A percentile compares a stretch with the other conserved stretches of the same genome.
Evolutionary conservation across 345 rosid genomes (phyloP).

Genomic region (Eucalyptus marginata): DNA sequence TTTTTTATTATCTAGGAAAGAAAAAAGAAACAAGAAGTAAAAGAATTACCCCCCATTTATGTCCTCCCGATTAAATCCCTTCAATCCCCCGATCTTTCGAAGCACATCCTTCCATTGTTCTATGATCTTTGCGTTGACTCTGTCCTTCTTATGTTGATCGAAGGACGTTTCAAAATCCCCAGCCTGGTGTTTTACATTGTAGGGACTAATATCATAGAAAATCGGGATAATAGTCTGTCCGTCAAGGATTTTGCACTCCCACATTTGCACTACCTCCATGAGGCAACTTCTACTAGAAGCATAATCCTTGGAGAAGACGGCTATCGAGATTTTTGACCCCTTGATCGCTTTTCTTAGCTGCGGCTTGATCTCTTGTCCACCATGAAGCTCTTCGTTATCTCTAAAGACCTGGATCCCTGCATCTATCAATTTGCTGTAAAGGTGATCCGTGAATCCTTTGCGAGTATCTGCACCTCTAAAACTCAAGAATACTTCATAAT

Average conservation of each 20-base stretch:
- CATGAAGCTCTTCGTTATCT: accelerated
- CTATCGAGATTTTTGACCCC: not conserved
- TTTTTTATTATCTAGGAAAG: accelerated
- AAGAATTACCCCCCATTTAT: not conserved
- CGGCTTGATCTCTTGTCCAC: accelerated
- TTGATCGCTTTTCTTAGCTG: not conserved
- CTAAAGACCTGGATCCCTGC: not conserved
- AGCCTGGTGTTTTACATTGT: accelerated
- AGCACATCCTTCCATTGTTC: not conserved
- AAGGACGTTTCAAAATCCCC: not conserved
- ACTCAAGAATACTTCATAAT: not conserved
- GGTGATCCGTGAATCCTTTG: accelerated
- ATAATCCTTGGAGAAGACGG: not conserved
- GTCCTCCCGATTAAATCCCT: accelerated
- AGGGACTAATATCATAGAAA: not conserved
- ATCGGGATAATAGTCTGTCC: not conserved
- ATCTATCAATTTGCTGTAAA: accelerated
- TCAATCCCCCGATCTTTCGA: accelerated
- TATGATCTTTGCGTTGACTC: accelerated
- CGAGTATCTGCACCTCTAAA: not conserved
- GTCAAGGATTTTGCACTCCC: accelerated
- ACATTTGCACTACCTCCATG: not conserved
- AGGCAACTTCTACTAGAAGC: not conserved
- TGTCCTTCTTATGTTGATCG: accelerated
- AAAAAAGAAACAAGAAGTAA: accelerated